A percentile compares a stretch with the other conserved stretches of the same genome.
phyloP scores from a whole-genome alignment of 2,329 filamentous ascomycete genomes.

The Zarea fungicola region DNA sequence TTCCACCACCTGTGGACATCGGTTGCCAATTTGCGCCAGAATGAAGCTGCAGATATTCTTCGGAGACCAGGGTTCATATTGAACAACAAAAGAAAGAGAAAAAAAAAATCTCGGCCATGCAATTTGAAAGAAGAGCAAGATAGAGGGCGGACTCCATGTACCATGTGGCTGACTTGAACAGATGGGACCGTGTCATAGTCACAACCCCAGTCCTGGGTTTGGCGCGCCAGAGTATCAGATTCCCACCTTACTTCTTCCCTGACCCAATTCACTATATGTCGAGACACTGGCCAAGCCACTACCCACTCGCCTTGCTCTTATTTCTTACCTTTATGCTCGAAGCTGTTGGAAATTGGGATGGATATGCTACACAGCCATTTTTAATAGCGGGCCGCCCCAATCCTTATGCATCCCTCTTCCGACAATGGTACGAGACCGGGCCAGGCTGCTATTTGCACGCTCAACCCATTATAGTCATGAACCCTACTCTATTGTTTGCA shows the following conservation, averaged over 20 bases:
- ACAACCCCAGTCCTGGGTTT: not conserved
- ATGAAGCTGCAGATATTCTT: no score
- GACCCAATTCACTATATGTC: constrained; percentile 5
- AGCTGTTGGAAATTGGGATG: not conserved
- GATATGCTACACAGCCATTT: constrained; percentile 6
- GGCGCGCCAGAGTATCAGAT: constrained; percentile 4
- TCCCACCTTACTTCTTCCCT: not conserved
- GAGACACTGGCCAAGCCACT: not conserved
- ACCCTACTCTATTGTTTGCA: no score
- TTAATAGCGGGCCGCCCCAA: constrained; percentile 3
- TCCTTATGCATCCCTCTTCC: not conserved
- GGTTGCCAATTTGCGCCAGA: no score
- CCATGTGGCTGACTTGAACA: constrained; percentile 4
- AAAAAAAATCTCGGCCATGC: no score
- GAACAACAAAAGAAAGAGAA: no score
- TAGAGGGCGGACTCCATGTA: not conserved
- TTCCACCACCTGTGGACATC: no score
- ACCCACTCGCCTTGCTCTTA: not conserved
- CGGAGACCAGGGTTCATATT: no score
- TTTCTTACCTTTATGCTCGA: not conserved
- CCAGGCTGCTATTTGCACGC: no score
- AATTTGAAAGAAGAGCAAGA: not conserved
- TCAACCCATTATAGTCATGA: no score
- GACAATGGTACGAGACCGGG: no score
- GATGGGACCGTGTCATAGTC: constrained; percentile 8